Percentiles rank a stretch among this genome's conserved stretches.
Evolutionary conservation across 2,329 filamentous ascomycete species (phyloP).

Genomic region (Corniculantispora saksenae): DNA sequence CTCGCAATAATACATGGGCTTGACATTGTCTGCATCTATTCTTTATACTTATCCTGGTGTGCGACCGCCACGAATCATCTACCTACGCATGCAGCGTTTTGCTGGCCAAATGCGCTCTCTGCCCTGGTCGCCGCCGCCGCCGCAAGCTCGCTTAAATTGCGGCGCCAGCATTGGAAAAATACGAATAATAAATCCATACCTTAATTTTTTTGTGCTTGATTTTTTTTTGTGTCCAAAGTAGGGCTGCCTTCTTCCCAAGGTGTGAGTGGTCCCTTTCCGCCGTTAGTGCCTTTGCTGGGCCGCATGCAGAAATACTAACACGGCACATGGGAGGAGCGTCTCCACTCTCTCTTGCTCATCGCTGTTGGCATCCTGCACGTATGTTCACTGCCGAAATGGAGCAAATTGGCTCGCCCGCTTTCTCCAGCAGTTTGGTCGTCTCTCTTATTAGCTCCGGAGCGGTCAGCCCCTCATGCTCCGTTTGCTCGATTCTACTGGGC

Average conservation of each 20-base stretch:
- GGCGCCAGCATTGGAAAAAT: not conserved
- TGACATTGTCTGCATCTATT: not conserved
- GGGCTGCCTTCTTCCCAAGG: slow-evolving; percentile 8
- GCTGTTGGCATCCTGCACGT: not conserved
- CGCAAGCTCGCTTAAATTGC: slow-evolving; percentile 11
- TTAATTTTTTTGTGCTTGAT: slow-evolving; percentile 7
- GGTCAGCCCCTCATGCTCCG: too few relatives aligned
- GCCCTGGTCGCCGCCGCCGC: not conserved
- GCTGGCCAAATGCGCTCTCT: not conserved
- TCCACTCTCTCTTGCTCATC: not conserved
- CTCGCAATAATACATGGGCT: not conserved
- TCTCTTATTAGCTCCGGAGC: too few relatives aligned
- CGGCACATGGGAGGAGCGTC: not conserved
- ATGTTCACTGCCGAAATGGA: too few relatives aligned
- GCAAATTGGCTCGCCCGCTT: not conserved
- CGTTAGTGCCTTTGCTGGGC: slow-evolving; percentile 8
- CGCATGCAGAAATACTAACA: slow-evolving; percentile 5
- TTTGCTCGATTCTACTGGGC: too few relatives aligned
- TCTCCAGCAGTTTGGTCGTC: too few relatives aligned
- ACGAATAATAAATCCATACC: not conserved
- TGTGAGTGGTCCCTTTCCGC: not conserved
- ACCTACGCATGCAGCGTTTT: slow-evolving; percentile 12
- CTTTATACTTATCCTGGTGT: not conserved
- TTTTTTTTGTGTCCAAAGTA: slow-evolving; percentile 18
- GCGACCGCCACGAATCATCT: not conserved